Evolutionary conservation across 345 rosid species (phyloP), one percentile per base, ranked within the genome.

Genomic region (Eutrema heterophyllum): DNA sequence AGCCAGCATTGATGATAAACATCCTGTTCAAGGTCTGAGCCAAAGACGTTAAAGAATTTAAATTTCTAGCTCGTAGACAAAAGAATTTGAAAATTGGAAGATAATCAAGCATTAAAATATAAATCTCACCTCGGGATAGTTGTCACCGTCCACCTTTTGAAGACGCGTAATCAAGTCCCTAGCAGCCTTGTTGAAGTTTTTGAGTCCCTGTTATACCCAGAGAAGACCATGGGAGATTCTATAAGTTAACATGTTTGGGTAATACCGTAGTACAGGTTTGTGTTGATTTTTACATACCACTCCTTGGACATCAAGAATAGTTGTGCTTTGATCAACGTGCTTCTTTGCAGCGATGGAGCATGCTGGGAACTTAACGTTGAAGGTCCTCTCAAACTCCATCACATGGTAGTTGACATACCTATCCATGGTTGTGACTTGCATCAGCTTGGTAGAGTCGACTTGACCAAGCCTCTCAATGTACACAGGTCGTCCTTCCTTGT

Each of bases 1-100:
- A 88, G 29, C 99, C 97, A 36, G 99, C 99, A 81, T 95, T 92
- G 84, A 95, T 88, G 82, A 95, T 95, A 84, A 95, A 92, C 99
- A 95, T 95, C 73, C 93, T 93, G 64, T 87, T 87, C 89, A 94
- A 83, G 75, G 93, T 87, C 97, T 91, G 88, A 60, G 11, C 62
- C 51, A 30, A 69, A 55, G 74, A 33, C 44, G 44, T 49, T 9
- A 21, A 11, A 12, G 33, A 45, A 3, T n/a, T 33, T 14, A 12
- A 46, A 46, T 10, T 7, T 12, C 2, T 15, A 9, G 26, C 29
- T 50, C n/a, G 29, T 10, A 32, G 39, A 33, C 41, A 21, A 51
- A 51, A 18, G 2, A 50, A 40, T 2, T 5, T n/a, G 58, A 10
- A 7, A 0, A 33, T 0, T 14, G 32, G 9, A 50, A 66, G 6